phyloP scores from a whole-genome alignment of 2,329 filamentous ascomycete genomes.

The Drechslerella coelobrocha region DNA sequence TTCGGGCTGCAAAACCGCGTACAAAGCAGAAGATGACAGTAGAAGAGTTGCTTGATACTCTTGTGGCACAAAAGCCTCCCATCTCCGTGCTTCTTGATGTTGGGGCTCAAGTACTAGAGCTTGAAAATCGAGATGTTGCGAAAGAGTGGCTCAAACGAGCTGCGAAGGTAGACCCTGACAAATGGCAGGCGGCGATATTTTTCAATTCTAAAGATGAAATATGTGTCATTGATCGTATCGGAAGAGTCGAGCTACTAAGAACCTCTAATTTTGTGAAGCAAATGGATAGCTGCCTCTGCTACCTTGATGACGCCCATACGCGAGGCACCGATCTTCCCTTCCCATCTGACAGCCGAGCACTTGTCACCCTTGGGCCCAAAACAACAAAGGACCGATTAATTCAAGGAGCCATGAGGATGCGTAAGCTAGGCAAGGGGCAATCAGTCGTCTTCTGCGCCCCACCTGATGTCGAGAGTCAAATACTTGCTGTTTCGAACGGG shows the following conservation, averaged over 20 bases:
- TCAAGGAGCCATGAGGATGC: slow-evolving; percentile 75
- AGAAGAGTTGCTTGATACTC: slow-evolving; percentile 60
- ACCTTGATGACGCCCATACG: slow-evolving; percentile 74
- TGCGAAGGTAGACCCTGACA: slow-evolving; percentile 12
- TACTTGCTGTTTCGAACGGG: slow-evolving; percentile 56
- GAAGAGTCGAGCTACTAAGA: slow-evolving; percentile 62
- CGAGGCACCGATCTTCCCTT: slow-evolving; percentile 73
- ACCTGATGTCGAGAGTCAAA: slow-evolving; percentile 66
- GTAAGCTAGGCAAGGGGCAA: slow-evolving; percentile 72
- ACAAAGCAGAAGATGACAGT: slow-evolving; percentile 52
- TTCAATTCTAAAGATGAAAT: slow-evolving; percentile 66
- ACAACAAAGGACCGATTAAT: slow-evolving; percentile 73
- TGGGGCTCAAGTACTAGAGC: slow-evolving; percentile 72
- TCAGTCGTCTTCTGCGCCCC: slow-evolving; percentile 64
- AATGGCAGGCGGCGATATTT: slow-evolving; percentile 63
- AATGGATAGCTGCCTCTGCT: slow-evolving; percentile 69
- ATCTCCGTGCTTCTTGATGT: slow-evolving; percentile 72
- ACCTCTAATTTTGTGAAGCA: slow-evolving; percentile 67
- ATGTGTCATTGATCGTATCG: slow-evolving; percentile 63
- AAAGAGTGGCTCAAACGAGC: slow-evolving; percentile 62
- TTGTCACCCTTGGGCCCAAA: slow-evolving; percentile 70
- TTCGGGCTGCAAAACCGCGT: slow-evolving; percentile 16
- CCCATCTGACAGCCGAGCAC: slow-evolving; percentile 67
- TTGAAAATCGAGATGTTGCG: slow-evolving; percentile 66
- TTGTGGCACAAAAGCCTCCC: slow-evolving; percentile 58